These are phyloP conservation scores for Porpolomopsis calyptriformis DNA, from an alignment of 768 basidiomycete genomes.

Conservation along the genomic window DNA sequence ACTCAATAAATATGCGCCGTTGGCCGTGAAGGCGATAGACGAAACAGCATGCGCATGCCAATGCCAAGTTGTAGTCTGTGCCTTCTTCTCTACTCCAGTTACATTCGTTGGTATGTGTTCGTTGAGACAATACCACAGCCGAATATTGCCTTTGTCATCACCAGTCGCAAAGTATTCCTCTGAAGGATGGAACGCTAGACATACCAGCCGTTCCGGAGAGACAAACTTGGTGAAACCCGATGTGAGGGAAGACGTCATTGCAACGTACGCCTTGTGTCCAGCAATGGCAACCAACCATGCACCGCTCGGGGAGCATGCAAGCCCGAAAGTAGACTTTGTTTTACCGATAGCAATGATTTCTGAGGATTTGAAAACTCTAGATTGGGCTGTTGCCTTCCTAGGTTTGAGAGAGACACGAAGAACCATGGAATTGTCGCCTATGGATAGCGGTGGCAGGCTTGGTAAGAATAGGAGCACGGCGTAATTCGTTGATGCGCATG, in stretches of 20 bases:
- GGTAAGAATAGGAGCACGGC: background rate
- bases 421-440: slow-evolving; percentile 48
- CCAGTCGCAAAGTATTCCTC: slow-evolving; percentile 96
- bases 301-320: slow-evolving; percentile 68
- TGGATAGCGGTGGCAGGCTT: slow-evolving; percentile 6
- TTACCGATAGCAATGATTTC: slow-evolving; percentile 56
- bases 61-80: slow-evolving; percentile 79
- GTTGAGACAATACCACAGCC: slow-evolving; percentile 88
- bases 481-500: too few relatives aligned
- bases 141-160: slow-evolving; percentile 72
- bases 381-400: slow-evolving; percentile 29
- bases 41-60: slow-evolving; percentile 97
- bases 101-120: slow-evolving; percentile 40
- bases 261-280: slow-evolving; percentile 71
- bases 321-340: slow-evolving; percentile 48
- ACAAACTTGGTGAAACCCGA: slow-evolving; percentile 76
- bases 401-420: slow-evolving; percentile 54
- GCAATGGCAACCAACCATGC: slow-evolving; percentile 67
- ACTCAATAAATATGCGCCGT: slow-evolving; percentile 86
- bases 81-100: slow-evolving; percentile 61
- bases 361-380: slow-evolving; percentile 32
- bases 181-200: slow-evolving; percentile 76
- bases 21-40: slow-evolving; percentile 74
- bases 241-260: slow-evolving; percentile 41
- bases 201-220: slow-evolving; percentile 70